phyloP scores from a whole-genome alignment of 495 filamentous ascomycete species.

The Polyplosphaeria fusca region DNA sequence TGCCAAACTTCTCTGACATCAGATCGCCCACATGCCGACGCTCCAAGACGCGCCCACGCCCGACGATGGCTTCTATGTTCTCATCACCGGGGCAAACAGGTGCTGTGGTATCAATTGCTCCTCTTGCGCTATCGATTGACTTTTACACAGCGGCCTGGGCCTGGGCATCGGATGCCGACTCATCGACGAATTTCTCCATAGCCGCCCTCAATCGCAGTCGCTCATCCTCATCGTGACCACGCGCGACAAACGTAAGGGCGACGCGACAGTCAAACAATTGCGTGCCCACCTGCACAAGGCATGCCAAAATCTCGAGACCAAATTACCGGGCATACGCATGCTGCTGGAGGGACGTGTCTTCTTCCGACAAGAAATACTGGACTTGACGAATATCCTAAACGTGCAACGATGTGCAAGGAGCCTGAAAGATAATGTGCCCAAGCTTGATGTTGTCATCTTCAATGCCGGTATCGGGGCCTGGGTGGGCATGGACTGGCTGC shows the following conservation, averaged over 20 bases:
- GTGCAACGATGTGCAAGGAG: constrained; percentile 51
- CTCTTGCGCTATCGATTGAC: neutral
- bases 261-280: constrained; percentile 55
- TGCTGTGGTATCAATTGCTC: constrained; percentile 36
- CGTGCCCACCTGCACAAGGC: constrained; percentile 49
- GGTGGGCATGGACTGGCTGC: constrained; percentile 71
- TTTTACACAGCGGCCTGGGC: constrained; percentile 70
- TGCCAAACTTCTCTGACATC: neutral
- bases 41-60: constrained; percentile 11
- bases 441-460: constrained; percentile 75
- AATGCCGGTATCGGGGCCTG: constrained; percentile 91
- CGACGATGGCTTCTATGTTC: constrained; percentile 43
- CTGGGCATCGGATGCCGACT: constrained; percentile 82
- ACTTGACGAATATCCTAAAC: constrained; percentile 55
- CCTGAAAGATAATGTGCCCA: constrained; percentile 49
- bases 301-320: constrained; percentile 40
- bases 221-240: constrained; percentile 67
- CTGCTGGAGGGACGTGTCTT: constrained; percentile 47
- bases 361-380: constrained; percentile 49
- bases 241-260: constrained; percentile 57
- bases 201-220: constrained; percentile 58
- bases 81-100: constrained; percentile 78
- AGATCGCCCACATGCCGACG: neutral
- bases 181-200: constrained; percentile 82
- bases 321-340: constrained; percentile 52